Base-by-base conservation (phyloP, 805 yeast genomes). In the Starmerella khaoyaiensis region DNA sequence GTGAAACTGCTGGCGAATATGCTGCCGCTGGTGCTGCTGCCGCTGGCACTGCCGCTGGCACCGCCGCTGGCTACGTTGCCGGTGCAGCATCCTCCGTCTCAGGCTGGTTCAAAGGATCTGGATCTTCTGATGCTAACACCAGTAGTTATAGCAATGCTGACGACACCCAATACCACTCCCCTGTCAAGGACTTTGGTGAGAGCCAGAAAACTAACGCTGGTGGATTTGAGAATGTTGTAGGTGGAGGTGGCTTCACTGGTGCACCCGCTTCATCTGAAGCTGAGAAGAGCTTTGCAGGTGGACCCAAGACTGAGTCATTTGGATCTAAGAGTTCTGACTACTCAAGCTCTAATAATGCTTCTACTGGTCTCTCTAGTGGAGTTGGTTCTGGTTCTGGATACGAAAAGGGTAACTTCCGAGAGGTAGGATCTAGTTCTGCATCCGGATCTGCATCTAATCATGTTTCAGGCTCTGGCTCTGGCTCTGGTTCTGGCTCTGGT, bases 1-100 rank as follows among this genome's bases (percentile, higher is more conserved):
- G 39, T 60, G 56, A 45, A 53, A 56, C 44, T 41, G 54, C 37
- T 39, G 41, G 33, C 16, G 30, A 21, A 21, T 31, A 36, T 24
- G 33, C 42, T n/a, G 31, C 55, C 19, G 17, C 36, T 7, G 41
- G 34, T 18, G 29, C 33, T 21, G 26, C 11, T 28, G 18, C 35
- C 48, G 36, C 41, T 17, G 37, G 33, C 24, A 32, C 22, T 8
- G 42, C 41, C 25, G 45, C 40, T 6, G 41, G 31, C 11, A 40
- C 28, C 11, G 42, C 43, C 9, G 40, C 37, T 14, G 45, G 41
- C 12, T 37, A 28, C 22, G 35, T 23, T 5, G 37, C 35, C 12
- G 44, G 40, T 21, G 46, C 45, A 17, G 48, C 40, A 17, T 20
- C 38, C 6, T n/a, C 31, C 17, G 43, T 39, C 31, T 25, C 38